Evolutionary conservation across 148 eudicot species (phyloP).

Genomic region (Linanthus parryae): DNA sequence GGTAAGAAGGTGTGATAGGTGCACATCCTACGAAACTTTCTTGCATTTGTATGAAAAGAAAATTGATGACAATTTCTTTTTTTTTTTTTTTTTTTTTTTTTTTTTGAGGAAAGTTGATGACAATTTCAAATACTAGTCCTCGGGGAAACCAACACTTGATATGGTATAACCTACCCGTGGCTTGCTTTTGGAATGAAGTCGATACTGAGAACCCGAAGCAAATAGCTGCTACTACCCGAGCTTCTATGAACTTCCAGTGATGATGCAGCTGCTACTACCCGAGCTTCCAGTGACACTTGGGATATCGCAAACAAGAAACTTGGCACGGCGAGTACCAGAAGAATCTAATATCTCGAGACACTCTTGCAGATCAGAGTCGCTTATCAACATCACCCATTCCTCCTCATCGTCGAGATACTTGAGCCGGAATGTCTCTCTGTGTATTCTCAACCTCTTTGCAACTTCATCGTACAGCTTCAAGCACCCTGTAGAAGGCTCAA

Average conservation of each 20-base stretch:
- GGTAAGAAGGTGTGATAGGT: no score
- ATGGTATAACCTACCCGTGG: no score
- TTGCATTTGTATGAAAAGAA: no score
- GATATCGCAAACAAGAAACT: constrained; percentile 59
- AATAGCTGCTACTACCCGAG: no score
- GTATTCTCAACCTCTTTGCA: constrained; percentile 56
- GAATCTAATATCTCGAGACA: constrained; percentile 67
- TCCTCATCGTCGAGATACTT: constrained; percentile 83
- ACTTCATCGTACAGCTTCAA: constrained; percentile 61
- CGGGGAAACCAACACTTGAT: no score
- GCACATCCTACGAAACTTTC: no score
- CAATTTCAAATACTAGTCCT: no score
- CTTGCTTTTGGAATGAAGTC: no score
- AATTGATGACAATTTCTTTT: no score
- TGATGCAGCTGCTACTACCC: constrained; percentile 52
- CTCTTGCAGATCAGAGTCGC: constrained; percentile 67
- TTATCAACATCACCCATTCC: constrained; percentile 80
- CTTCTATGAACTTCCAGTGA: constrained; percentile 26
- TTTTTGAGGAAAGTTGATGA: no score
- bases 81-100: no score
- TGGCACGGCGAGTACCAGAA: constrained; percentile 46
- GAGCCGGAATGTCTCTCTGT: constrained; percentile 57
- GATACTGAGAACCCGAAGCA: no score
- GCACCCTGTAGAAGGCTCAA: constrained; percentile 49
- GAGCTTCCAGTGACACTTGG: constrained; percentile 52